phyloP scores from a whole-genome alignment of 352 stramenopile genomes.

The Phytopythium montanum region DNA sequence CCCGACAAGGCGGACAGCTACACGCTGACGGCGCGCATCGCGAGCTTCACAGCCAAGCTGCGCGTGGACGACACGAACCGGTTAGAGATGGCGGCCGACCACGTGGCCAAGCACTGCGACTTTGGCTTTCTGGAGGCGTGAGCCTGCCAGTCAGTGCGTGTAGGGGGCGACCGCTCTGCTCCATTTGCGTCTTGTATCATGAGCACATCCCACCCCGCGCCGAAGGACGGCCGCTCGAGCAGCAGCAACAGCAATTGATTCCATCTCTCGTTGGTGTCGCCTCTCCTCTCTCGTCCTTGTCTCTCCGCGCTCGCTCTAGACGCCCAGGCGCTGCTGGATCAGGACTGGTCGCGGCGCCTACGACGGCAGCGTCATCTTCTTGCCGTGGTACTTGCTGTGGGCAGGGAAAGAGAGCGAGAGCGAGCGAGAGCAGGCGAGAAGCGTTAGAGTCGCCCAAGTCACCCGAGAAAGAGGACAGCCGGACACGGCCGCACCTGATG shows the following conservation, averaged over 20 bases:
- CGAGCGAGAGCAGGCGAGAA: no score
- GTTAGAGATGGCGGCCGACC: slow-evolving; percentile 73
- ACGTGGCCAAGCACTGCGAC: slow-evolving; percentile 81
- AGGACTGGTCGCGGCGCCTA: slow-evolving; percentile 35
- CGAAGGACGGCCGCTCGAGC: neutral
- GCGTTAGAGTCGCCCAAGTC: no score
- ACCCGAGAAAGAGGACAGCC: no score
- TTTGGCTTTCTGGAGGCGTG: slow-evolving; percentile 66
- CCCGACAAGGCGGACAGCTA: slow-evolving; percentile 85
- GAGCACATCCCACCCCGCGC: neutral
- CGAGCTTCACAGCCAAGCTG: slow-evolving; percentile 82
- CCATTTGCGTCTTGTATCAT: slow-evolving; percentile 6
- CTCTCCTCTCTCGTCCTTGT: slow-evolving; percentile 7
- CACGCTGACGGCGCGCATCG: slow-evolving; percentile 74
- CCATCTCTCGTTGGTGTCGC: slow-evolving; percentile 16
- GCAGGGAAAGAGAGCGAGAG: no score
- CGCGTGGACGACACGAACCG: slow-evolving; percentile 68
- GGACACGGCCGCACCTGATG: slow-evolving; percentile 63
- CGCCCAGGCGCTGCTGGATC: neutral
- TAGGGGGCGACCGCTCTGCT: no score
- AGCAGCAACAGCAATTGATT: slow-evolving; percentile 14
- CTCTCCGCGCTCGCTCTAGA: slow-evolving; percentile 7
- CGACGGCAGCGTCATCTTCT: slow-evolving; percentile 88
- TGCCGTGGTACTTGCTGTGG: slow-evolving; percentile 85
- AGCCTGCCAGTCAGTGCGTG: no score